phyloP scores from a whole-genome alignment of 768 basidiomycete genomes.

The Tulasnella sp. region DNA sequence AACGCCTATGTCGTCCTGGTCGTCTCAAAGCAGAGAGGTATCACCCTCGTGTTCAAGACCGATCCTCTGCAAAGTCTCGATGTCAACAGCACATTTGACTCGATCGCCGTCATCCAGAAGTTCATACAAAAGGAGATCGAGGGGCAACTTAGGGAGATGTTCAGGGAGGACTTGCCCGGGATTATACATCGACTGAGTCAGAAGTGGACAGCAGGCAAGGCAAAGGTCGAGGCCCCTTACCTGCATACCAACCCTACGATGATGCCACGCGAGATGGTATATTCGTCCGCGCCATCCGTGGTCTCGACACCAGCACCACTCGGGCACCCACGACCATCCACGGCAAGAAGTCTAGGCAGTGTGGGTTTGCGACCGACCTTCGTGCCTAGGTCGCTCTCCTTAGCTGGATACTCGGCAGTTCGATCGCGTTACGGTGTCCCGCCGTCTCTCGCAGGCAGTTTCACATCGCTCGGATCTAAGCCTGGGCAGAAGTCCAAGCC shows the following conservation, averaged over 20 bases:
- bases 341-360: slow-evolving; percentile 21
- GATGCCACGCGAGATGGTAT: slow-evolving; percentile 10
- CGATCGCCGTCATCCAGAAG: slow-evolving; percentile 93
- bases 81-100: slow-evolving; percentile 96
- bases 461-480: background rate
- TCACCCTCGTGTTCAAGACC: slow-evolving; percentile 98
- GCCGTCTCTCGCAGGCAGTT: background rate
- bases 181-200: slow-evolving; percentile 95
- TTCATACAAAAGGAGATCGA: slow-evolving; percentile 98
- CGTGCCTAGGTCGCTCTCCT: slow-evolving; percentile 7
- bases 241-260: slow-evolving; percentile 39
- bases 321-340: background rate
- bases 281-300: slow-evolving; percentile 6
- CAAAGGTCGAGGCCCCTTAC: slow-evolving; percentile 89
- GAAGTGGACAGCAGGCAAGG: slow-evolving; percentile 64
- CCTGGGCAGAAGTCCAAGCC: background rate
- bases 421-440: background rate
- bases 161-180: slow-evolving; percentile 88
- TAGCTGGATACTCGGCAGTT: background rate
- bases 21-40: slow-evolving; percentile 94
- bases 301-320: background rate
- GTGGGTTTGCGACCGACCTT: slow-evolving; percentile 16
- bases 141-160: slow-evolving; percentile 94
- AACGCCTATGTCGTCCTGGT: slow-evolving; percentile 95
- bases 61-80: slow-evolving; percentile 97